phyloP scores from a whole-genome alignment of 2,329 filamentous ascomycete species.

The Chaetomiaceae sp. region DNA sequence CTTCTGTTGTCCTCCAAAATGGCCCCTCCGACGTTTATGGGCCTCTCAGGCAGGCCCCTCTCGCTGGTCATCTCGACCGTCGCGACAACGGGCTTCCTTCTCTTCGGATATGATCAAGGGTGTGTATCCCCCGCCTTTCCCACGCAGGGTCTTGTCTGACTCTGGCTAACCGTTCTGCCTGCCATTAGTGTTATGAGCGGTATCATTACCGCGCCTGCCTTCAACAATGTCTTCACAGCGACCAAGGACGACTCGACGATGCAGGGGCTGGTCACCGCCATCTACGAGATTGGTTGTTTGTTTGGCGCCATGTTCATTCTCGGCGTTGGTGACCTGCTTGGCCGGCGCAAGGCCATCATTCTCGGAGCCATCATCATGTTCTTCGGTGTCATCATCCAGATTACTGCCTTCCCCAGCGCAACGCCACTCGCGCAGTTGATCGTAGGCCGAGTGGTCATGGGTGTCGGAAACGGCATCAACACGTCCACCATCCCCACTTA shows the following conservation, averaged over 20 bases:
- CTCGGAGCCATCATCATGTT: slow-evolving; percentile 52
- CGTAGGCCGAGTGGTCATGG: slow-evolving; percentile 44
- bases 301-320: slow-evolving; percentile 44
- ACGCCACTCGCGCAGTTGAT: slow-evolving; percentile 39
- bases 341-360: slow-evolving; percentile 49
- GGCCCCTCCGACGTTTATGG: slow-evolving; percentile 50
- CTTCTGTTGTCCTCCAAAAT: slow-evolving; percentile 31
- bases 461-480: slow-evolving; percentile 48
- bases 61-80: slow-evolving; percentile 54
- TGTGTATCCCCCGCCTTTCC: slow-evolving; percentile 22
- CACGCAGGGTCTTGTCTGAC: neutral
- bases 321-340: slow-evolving; percentile 46
- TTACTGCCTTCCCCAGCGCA: slow-evolving; percentile 30
- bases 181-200: slow-evolving; percentile 44
- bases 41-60: slow-evolving; percentile 52
- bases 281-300: slow-evolving; percentile 42
- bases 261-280: slow-evolving; percentile 42
- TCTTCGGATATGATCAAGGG: slow-evolving; percentile 54
- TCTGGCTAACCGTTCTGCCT: slow-evolving; percentile 8
- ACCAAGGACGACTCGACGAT: slow-evolving; percentile 39
- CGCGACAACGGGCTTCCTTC: slow-evolving; percentile 56
- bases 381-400: slow-evolving; percentile 54
- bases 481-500: slow-evolving; percentile 42
- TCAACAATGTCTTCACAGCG: slow-evolving; percentile 42
- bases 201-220: slow-evolving; percentile 45